Evolutionary conservation across 805 yeast genomes (phyloP).

Genomic region (Saccharomycopsis guyanensis): DNA sequence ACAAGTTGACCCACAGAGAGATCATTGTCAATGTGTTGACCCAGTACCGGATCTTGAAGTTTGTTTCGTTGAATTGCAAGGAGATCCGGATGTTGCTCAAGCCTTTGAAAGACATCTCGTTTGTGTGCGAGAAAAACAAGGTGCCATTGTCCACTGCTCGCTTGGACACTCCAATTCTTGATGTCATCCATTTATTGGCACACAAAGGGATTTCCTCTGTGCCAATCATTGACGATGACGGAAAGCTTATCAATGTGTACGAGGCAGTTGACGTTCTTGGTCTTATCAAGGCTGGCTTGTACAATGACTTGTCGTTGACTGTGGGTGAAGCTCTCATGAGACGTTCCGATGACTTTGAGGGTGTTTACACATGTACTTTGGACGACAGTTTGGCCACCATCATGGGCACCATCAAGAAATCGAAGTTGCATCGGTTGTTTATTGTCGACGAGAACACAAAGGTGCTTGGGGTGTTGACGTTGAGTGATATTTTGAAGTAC

Average conservation of each 20-base stretch:
- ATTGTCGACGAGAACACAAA: slow-evolving; percentile 81
- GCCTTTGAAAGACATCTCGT: slow-evolving; percentile 62
- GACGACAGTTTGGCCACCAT: slow-evolving; percentile 82
- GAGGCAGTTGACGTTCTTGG: slow-evolving; percentile 95
- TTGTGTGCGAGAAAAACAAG: slow-evolving; percentile 44
- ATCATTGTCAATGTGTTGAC: slow-evolving; percentile 93
- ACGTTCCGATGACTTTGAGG: slow-evolving; percentile 93
- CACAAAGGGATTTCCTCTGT: slow-evolving; percentile 81
- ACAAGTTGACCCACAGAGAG: slow-evolving; percentile 86
- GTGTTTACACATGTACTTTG: slow-evolving; percentile 91
- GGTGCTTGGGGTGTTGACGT: slow-evolving; percentile 75
- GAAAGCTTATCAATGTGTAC: slow-evolving; percentile 74
- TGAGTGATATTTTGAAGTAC: slow-evolving; percentile 85
- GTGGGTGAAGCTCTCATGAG: slow-evolving; percentile 96
- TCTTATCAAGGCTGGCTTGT: slow-evolving; percentile 87
- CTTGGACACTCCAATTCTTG: slow-evolving; percentile 88
- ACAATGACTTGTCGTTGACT: slow-evolving; percentile 79
- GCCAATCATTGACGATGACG: slow-evolving; percentile 79
- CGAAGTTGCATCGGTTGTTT: slow-evolving; percentile 84
- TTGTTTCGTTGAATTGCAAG: slow-evolving; percentile 92
- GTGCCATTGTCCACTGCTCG: slow-evolving; percentile 64
- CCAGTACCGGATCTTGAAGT: slow-evolving; percentile 91
- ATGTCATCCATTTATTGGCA: slow-evolving; percentile 77
- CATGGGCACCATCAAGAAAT: slow-evolving; percentile 86
- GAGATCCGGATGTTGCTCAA: slow-evolving; percentile 78